phyloP scores from a whole-genome alignment of 2,329 filamentous ascomycete genomes.

The Tolypocladium album region DNA sequence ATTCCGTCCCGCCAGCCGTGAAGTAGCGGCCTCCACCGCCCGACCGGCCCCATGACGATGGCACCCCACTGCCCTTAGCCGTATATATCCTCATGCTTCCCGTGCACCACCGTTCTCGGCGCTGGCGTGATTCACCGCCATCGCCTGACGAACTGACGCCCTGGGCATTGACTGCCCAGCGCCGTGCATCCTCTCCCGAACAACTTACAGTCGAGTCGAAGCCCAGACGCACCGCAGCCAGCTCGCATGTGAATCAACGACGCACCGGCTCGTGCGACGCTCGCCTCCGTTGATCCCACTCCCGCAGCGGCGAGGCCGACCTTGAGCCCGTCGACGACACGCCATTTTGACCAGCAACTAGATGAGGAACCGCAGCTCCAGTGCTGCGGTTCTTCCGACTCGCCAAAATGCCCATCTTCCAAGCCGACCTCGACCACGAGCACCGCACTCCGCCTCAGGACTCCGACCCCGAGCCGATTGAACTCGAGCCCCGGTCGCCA shows the following conservation, averaged over 20 bases:
- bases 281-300: background rate
- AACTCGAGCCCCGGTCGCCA: slow-evolving; percentile 7
- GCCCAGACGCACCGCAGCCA: background rate
- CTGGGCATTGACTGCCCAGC: background rate
- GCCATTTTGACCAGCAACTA: slow-evolving; percentile 5
- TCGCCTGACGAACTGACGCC: background rate
- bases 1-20: background rate
- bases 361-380: slow-evolving; percentile 12
- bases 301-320: background rate
- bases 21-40: background rate
- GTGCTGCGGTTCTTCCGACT: slow-evolving; percentile 20
- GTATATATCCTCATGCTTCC: background rate
- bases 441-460: slow-evolving; percentile 7
- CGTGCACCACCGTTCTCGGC: slow-evolving; percentile 1
- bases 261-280: background rate
- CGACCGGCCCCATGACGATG: background rate
- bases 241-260: background rate
- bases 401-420: slow-evolving; percentile 46
- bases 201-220: background rate
- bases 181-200: background rate
- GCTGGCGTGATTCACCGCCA: background rate
- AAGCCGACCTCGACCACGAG: slow-evolving; percentile 34
- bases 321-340: background rate
- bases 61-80: background rate
- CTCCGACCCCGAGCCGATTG: slow-evolving; percentile 11